A percentile compares a stretch with the other conserved stretches of the same genome.
phyloP scores from a whole-genome alignment of 176 grass and related monocot genomes.

The Oryza meridionalis region DNA sequence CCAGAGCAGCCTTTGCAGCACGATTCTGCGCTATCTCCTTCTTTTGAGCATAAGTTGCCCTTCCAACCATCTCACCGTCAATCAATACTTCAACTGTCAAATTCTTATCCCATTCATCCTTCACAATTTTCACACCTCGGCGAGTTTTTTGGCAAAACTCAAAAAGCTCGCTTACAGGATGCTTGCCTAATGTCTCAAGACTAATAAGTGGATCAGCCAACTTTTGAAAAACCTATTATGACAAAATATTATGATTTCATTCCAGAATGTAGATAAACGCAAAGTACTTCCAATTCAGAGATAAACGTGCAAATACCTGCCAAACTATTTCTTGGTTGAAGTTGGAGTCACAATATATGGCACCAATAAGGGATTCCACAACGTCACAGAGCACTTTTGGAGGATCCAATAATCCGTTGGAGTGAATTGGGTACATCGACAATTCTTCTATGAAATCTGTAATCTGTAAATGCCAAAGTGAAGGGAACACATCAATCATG shows the following conservation, averaged over 20 bases:
- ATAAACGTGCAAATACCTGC: constrained; percentile 40
- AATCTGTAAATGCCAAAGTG: constrained; percentile 49
- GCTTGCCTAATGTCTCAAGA: constrained; percentile 59
- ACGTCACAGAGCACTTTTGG: constrained; percentile 70
- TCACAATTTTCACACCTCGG: constrained; percentile 38
- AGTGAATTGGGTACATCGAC: constrained; percentile 54
- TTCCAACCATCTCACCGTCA: constrained; percentile 56
- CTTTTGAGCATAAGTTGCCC: constrained; percentile 51
- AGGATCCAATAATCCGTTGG: constrained; percentile 65
- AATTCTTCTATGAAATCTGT: constrained; percentile 59
- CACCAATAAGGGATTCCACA: constrained; percentile 75
- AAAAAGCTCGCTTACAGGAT: constrained; percentile 67
- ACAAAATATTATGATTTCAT: constrained; percentile 16
- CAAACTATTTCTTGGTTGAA: constrained; percentile 57
- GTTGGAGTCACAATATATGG: constrained; percentile 59
- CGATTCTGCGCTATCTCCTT: constrained; percentile 75
- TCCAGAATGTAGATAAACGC: neutral
- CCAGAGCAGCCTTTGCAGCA: constrained; percentile 57
- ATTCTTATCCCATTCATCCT: constrained; percentile 53
- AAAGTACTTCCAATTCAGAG: constrained; percentile 3
- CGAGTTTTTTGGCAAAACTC: constrained; percentile 65
- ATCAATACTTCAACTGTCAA: constrained; percentile 55
- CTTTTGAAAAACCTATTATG: constrained; percentile 58
- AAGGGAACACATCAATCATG: constrained; percentile 8
- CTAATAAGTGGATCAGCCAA: constrained; percentile 63